These are phyloP conservation scores for Moesziomyces aphidis DNA, from an alignment of 1,284 basidiomycete genomes.

Conservation along the genomic window DNA sequence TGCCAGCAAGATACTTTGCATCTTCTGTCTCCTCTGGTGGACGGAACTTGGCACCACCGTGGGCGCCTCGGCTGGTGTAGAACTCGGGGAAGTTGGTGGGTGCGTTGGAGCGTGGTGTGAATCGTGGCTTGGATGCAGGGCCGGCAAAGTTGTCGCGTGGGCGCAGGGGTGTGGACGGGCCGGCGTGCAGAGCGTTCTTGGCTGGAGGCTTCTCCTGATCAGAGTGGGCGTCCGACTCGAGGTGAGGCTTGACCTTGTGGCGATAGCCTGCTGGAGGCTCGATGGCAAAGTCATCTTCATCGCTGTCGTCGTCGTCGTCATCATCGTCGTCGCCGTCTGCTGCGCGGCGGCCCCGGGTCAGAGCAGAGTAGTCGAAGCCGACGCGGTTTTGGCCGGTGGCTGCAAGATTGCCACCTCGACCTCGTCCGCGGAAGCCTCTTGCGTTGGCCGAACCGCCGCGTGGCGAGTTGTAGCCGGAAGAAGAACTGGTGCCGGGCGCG, in stretches of 20 bases:
- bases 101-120: constrained; percentile 21
- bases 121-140: constrained; percentile 12
- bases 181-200: constrained; percentile 5
- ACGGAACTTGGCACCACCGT: constrained; percentile 25
- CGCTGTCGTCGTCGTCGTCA: constrained; percentile 8
- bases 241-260: constrained; percentile 44
- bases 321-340: constrained; percentile 19
- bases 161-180: constrained; percentile 20
- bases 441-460: constrained; percentile 28
- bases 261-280: constrained; percentile 34
- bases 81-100: constrained; percentile 41
- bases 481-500: constrained; percentile 2
- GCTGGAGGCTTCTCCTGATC: constrained; percentile 1
- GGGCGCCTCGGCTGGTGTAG: constrained; percentile 29
- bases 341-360: constrained; percentile 20
- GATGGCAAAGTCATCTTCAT: constrained; percentile 29
- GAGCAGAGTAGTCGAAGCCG: constrained; percentile 43
- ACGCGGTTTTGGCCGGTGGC: constrained; percentile 45
- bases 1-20: constrained; percentile 41
- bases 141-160: constrained; percentile 1
- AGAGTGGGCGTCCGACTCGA: constrained; percentile 20
- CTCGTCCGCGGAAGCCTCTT: constrained; percentile 27
- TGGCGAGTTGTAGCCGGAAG: constrained; percentile 22
- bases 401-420: constrained; percentile 40
- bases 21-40: constrained; percentile 51